These are phyloP conservation scores for Pistacia integerrima DNA, from an alignment of 345 rosid genomes.

Conservation along the genomic window DNA sequence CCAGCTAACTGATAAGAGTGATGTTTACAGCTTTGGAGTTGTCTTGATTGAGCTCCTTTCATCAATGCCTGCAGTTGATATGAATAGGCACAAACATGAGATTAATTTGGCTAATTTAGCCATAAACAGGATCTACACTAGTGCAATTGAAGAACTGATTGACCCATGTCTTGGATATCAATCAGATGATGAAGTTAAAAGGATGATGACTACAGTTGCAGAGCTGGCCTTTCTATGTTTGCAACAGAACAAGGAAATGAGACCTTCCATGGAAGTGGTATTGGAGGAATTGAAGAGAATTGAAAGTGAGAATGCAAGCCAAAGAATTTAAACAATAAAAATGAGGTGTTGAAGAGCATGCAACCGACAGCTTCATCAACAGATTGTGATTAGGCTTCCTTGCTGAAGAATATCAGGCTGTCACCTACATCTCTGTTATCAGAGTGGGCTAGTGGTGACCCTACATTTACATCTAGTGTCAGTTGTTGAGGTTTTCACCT, in stretches of 20 bases:
- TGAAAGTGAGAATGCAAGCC: slow-evolving; percentile 28
- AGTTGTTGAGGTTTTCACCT: slow-evolving; percentile 15
- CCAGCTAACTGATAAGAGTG: no score
- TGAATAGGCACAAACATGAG: slow-evolving; percentile 12
- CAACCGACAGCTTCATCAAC: slow-evolving; percentile 37
- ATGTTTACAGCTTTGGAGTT: no score
- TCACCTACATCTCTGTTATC: slow-evolving; percentile 56
- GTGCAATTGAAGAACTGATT: no score
- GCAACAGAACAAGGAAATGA: slow-evolving; percentile 55
- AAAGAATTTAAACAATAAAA: not conserved
- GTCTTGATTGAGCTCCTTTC: no score
- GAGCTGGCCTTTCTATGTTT: slow-evolving; percentile 63
- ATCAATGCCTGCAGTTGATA: slow-evolving; percentile 13
- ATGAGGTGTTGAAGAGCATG: not conserved
- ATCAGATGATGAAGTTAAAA: slow-evolving; percentile 38
- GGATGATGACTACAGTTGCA: slow-evolving; percentile 52
- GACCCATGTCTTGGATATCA: slow-evolving; percentile 12
- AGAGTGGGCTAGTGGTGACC: slow-evolving; percentile 48
- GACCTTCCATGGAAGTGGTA: slow-evolving; percentile 61
- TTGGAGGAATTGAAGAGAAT: slow-evolving; percentile 47
- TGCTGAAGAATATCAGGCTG: slow-evolving; percentile 32
- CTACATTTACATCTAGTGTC: slow-evolving; percentile 46
- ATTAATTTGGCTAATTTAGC: no score
- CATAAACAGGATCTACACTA: no score
- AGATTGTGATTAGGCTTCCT: slow-evolving; percentile 32